Conservation (phyloP, 2,329 filamentous ascomycete genomes). For the Curvularia hawaiiensis region DNA sequence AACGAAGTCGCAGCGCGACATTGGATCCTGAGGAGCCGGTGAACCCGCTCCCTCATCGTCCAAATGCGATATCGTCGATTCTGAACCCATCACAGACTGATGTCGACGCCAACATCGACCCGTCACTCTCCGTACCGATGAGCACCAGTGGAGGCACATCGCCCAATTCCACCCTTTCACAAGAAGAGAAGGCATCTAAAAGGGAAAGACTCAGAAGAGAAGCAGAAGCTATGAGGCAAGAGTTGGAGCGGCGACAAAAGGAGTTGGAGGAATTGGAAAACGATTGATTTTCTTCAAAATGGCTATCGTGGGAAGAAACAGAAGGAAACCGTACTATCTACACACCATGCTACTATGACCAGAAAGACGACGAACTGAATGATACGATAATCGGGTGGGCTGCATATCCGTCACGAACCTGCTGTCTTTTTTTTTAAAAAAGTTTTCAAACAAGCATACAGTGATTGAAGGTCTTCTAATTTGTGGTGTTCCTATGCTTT, state of each 20-base stretch:
- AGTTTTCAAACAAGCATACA: background rate
- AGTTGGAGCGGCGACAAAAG: slow-evolving; percentile 35
- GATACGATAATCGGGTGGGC: background rate
- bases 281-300: slow-evolving; percentile 19
- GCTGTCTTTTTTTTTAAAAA: background rate
- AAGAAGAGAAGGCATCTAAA: slow-evolving; percentile 38
- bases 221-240: slow-evolving; percentile 39
- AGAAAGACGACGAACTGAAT: background rate
- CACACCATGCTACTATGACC: background rate
- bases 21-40: slow-evolving; percentile 36
- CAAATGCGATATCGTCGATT: slow-evolving; percentile 43
- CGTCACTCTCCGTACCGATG: slow-evolving; percentile 32
- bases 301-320: background rate
- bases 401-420: background rate
- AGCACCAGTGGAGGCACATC: slow-evolving; percentile 28
- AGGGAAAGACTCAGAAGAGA: slow-evolving; percentile 40
- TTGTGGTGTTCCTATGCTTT: background rate
- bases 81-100: slow-evolving; percentile 36
- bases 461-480: background rate
- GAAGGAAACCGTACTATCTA: background rate
- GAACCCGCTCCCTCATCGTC: slow-evolving; percentile 37
- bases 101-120: slow-evolving; percentile 39
- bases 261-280: slow-evolving; percentile 42
- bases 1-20: slow-evolving; percentile 45
- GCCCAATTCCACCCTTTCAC: slow-evolving; percentile 21